Evolutionary conservation across 441 rosid species (phyloP), one percentile per base, ranked within the genome.

Genomic region (Kokia cookei): DNA sequence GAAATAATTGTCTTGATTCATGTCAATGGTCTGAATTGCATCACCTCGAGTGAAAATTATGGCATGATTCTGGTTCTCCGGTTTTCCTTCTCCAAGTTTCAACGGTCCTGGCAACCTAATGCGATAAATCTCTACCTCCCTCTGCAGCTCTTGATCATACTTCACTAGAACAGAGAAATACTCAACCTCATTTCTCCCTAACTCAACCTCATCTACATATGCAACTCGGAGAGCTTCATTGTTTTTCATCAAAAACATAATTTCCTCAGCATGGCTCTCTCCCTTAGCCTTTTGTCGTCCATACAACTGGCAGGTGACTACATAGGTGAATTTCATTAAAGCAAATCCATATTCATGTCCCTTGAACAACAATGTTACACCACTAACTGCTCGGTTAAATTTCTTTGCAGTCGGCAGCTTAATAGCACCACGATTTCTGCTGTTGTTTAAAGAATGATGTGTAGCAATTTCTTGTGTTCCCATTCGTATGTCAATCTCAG

Each of bases 21-120:
- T 94, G 78, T 94, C 98, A 59, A 94, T 92, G 62, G 98, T 87
- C 76, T 94, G 98, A 43, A 94, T 51, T 17, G 97, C 98, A 76
- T 94, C 96, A 37, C 98, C 98, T 6, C 97, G 89, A 72, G 98
- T 94, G 69, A 94, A 94, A 48, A 92, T 92, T 62, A 94, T 67
- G 51, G 98, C 95, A 82, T 94, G 98, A 83, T 94, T 94, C 82
- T 94, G 98, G 79, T 94, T 94, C 76, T 92, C 97, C 7, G 98
- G 98, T 76, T 94, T 94, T 13, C 97, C 97, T 80, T 92, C 97
- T 42, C 98, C 98, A 62, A 94, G 86, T 84, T 92, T 94, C 82
- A 94, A 70, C 11, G 97, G 89, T 64, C 98, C 98, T 50, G 99
- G 99, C 81, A 94, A 82, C 79, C 83, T 93, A 76, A 94, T 84